Base-by-base conservation (phyloP, 768 basidiomycete species). In the Daedaleopsis nitida region DNA sequence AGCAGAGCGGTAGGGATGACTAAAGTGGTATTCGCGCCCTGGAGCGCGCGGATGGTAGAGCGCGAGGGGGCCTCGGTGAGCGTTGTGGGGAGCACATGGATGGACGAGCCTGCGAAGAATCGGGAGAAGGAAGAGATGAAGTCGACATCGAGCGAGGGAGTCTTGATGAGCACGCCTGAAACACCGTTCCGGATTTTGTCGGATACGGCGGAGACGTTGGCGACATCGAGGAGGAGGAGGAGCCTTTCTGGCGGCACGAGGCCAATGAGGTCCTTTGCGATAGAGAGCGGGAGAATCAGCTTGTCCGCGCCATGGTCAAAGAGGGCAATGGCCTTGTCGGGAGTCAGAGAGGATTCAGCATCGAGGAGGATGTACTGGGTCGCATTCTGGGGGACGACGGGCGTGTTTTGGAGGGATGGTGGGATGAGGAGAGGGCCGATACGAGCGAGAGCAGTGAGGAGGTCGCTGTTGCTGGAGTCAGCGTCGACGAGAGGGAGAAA, bases 261-360 rank as follows among this genome's bases (percentile, higher is more conserved):
- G n/a, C 82, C 86, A 48, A 90, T 83, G 49, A 91, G 78, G 52
- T 84, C 84, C 70, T 85, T 86, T 34, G 83, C 89, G 68, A 80
- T 80, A n/a, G 84, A 74, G 45, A 86, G 80, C 19, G 88, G 82
- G 0, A 94, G 80, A 42, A 97, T 86, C 69, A 94, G 80, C 74
- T 92, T 95, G 66, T 88, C 83, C 2, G 87, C 85, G 23, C 96
- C 94, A 21, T 77, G 76, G 73, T 98, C 92, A 34, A 99, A 83
- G 78, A 80, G 83, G 21, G 83, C 75, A 58, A 85, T 77, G 66
- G 86, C 78, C 23, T 83, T 76, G 56, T 89, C 86, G n/a, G 81
- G 55, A 52, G 82, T 77, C 47, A 79, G 67, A 12, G 80, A 69
- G 14, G 74, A 61, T 64, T 78, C 75, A 57, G 79, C 72, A 57